These are phyloP conservation scores for Kazachstania kunashirensis DNA, from an alignment of 805 yeast genomes.

Conservation along the genomic window DNA sequence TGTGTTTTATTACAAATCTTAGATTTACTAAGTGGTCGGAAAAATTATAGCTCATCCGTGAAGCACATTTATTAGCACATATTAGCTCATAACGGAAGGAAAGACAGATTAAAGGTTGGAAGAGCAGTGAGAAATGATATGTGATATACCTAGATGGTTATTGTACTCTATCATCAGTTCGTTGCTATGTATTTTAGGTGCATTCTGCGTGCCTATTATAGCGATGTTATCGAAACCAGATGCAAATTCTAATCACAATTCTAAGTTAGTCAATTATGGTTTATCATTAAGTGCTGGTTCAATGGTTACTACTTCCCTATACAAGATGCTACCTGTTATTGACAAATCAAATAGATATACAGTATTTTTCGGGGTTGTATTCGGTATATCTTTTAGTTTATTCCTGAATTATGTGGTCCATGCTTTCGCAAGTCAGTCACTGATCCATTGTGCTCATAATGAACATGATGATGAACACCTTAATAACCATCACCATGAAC, in stretches of 20 bases:
- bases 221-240: slow-evolving; percentile 12
- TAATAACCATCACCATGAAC: not conserved
- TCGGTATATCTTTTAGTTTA: slow-evolving; percentile 56
- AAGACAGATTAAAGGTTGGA: no score
- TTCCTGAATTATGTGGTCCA: slow-evolving; percentile 59
- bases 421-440: slow-evolving; percentile 63
- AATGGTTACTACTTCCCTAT: slow-evolving; percentile 66
- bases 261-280: slow-evolving; percentile 60
- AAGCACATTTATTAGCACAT: no score
- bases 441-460: slow-evolving; percentile 75
- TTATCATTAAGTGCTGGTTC: slow-evolving; percentile 78
- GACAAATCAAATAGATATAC: slow-evolving; percentile 33
- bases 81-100: no score
- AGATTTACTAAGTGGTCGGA: no score
- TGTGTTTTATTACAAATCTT: no score
- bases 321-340: slow-evolving; percentile 67
- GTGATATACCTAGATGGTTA: slow-evolving; percentile 32
- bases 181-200: slow-evolving; percentile 61
- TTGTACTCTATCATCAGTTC: slow-evolving; percentile 47
- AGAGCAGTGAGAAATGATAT: no score
- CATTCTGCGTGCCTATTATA: slow-evolving; percentile 42
- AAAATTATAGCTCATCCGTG: no score
- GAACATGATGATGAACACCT: slow-evolving; percentile 12
- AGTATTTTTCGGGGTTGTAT: slow-evolving; percentile 34
- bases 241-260: slow-evolving; percentile 25